Evolutionary conservation across 2,329 filamentous ascomycete genomes (phyloP), one percentile per base, ranked within the genome.

Genomic region (Hymenoscyphus albidus): DNA sequence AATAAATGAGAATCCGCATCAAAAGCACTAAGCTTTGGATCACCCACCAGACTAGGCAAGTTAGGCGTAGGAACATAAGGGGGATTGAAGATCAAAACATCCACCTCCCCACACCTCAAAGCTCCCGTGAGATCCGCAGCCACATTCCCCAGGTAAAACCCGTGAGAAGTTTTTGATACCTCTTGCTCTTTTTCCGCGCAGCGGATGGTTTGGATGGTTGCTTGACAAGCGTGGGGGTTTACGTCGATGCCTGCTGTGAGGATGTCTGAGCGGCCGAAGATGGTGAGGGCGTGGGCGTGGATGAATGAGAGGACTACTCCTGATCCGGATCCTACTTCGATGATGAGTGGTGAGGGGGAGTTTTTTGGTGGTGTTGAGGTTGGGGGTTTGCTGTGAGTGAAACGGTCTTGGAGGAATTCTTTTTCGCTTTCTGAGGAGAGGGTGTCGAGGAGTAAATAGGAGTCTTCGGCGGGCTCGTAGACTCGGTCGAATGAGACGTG

Each of bases 401-500:
- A 70, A 54, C 62, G 65, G 18, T 65, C 35, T 38, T 64, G 63
- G 2, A 74, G 66, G 55, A 76, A 76, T 14, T 44, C 59, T 40
- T 71, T 74, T 44, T 75, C 73, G 31, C 55, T 62, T 3, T 66
- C 51, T 1, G 88, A 89, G 0, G 93, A 94, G 56, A 99, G 84
- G 0, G 93, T 96, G 79, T 99, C 94, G 38, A 99, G 86, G 59
- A 99, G 85, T 56, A 99, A 85, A 75, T 92, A 99, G 5, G 93
- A 97, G 80, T 99, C 95, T 78, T 99, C 95, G 12, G 94, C 90
- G 42, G 95, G 95, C 75, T 97, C 93, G 79, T 99, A 99, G 71
- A 98, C 88, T 63, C 89, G 87, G 76, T 91, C 86, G 78, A 93
- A 96, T 62, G 89, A 86, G 65, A 98, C 91, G 79, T 99, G 95